Percentiles rank a stretch among this genome's conserved stretches.
Evolutionary conservation across 805 yeast species (phyloP).

Genomic region (Wickerhamiella kurtzmanii): DNA sequence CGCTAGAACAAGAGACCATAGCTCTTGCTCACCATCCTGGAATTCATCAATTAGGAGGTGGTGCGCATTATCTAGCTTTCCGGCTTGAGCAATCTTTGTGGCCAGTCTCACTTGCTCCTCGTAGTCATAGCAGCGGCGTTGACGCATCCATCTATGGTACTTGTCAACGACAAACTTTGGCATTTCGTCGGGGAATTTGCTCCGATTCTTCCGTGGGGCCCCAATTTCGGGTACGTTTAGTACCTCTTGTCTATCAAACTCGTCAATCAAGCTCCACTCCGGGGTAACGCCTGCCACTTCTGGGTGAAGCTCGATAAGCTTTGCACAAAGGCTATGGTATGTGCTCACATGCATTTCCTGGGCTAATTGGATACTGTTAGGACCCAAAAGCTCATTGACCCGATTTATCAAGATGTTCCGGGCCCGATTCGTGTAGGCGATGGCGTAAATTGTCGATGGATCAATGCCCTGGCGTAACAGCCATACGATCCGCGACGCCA

Average conservation of each 20-base stretch:
- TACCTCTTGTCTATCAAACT: constrained; percentile 37
- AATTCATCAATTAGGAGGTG: constrained; percentile 87
- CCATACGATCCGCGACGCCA: constrained; percentile 67
- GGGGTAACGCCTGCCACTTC: constrained; percentile 10
- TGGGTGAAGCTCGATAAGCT: constrained; percentile 41
- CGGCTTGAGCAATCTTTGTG: constrained; percentile 14
- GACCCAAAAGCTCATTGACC: constrained; percentile 21
- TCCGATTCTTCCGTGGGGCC: not conserved
- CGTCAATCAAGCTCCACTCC: constrained; percentile 52
- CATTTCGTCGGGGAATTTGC: not conserved
- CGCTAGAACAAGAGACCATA: constrained; percentile 10
- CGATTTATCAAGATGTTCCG: constrained; percentile 71
- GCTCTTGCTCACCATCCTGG: constrained; percentile 48
- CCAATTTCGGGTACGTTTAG: constrained; percentile 3
- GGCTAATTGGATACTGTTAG: constrained; percentile 2
- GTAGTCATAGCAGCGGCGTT: constrained; percentile 49
- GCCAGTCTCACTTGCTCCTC: constrained; percentile 64
- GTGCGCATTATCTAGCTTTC: constrained; percentile 28
- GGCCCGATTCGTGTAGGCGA: constrained; percentile 89
- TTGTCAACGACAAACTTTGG: constrained; percentile 26
- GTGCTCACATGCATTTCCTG: constrained; percentile 56
- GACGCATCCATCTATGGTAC: constrained; percentile 39
- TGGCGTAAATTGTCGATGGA: constrained; percentile 60
- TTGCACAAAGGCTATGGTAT: constrained; percentile 51
- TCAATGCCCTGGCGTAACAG: constrained; percentile 38